These are phyloP conservation scores for Saccharomycopsis crataegensis DNA, from an alignment of 1,139 yeast genomes.

Conservation along the genomic window DNA sequence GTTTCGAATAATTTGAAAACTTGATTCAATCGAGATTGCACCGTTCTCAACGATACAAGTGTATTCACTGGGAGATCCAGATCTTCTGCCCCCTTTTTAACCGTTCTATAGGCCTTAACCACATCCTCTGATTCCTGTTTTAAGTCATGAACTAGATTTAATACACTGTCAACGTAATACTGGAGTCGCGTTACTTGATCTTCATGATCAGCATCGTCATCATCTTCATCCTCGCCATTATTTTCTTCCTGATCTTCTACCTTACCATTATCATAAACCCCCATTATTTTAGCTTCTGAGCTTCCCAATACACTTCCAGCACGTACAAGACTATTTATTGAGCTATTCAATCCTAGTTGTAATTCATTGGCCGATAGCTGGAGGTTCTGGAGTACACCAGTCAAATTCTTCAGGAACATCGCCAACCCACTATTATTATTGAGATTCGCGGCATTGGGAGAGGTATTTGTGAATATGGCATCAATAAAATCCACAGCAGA, in stretches of 20 bases:
- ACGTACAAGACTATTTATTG: not conserved
- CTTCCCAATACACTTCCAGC: not conserved
- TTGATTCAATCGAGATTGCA: conserved; percentile 2
- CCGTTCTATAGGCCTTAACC: no score
- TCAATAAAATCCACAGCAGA: conserved; percentile 18
- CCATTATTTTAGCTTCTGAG: not conserved
- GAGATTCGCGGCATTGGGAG: no score
- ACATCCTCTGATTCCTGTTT: not conserved
- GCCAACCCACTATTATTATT: no score
- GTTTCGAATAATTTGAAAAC: conserved; percentile 16
- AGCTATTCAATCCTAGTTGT: not conserved
- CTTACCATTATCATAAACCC: not conserved
- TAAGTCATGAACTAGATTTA: conserved; percentile 10
- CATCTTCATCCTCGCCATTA: not conserved
- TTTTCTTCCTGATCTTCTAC: not conserved
- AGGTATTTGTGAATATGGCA: conserved; percentile 1
- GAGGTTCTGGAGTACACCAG: no score
- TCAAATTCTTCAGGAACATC: no score
- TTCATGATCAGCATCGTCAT: conserved; percentile 2
- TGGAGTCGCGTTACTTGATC: conserved; percentile 14
- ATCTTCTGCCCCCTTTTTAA: no score
- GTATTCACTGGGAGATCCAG: conserved; percentile 6
- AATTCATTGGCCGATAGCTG: no score
- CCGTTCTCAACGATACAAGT: conserved; percentile 6
- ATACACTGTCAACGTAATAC: conserved; percentile 12